Evolutionary conservation across 2,329 filamentous ascomycete genomes (phyloP), one percentile per base, ranked within the genome.

Genomic region (Fusarium fracticaudum): DNA sequence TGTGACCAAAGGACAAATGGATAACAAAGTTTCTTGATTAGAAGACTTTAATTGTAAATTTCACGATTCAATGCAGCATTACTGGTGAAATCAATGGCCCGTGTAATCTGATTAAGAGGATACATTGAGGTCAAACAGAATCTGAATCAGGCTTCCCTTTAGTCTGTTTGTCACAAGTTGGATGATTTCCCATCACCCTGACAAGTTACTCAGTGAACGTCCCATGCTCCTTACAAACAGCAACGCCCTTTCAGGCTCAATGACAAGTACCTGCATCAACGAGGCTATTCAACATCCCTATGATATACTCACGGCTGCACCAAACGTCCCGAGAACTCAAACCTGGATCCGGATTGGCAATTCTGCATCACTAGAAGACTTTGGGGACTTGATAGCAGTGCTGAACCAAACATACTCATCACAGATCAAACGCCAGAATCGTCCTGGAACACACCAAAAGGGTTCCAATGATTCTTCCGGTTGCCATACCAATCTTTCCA

Each of bases 401-500:
- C n/a, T 15, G 12, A 24, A 13, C 17, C 31, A 37, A 20, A 5
- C 31, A 37, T 14, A 24, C 18, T 14, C 4, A 9, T 0, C 12
- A 8, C 17, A 22, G 29, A 24, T 48, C 29, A 67, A 18, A 67
- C 40, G 3, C 64, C 64, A 22, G 64, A 50, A 8, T 67, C 64
- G 13, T 67, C 64, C 8, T 67, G 64, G 14, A 67, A 67, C 2
- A 67, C 20, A 8, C 40, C 22, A 13, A 33, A 6, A 35, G 54
- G 54, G 18, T 44, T 48, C 64, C 50, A 67, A 17, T 51, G 62
- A 24, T 67, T 67, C 17, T n/a, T 59, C 8, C 13, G 47, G 17
- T 67, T n/a, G 7, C 24, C 37, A 60, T 41, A 74, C 71, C 71
- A 74, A 6, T 55, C 45, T 8, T 69, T 58, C 72, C 71, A 71